phyloP scores from a whole-genome alignment of 2,329 filamentous ascomycete genomes.

The Pyricularia pennisetigena region DNA sequence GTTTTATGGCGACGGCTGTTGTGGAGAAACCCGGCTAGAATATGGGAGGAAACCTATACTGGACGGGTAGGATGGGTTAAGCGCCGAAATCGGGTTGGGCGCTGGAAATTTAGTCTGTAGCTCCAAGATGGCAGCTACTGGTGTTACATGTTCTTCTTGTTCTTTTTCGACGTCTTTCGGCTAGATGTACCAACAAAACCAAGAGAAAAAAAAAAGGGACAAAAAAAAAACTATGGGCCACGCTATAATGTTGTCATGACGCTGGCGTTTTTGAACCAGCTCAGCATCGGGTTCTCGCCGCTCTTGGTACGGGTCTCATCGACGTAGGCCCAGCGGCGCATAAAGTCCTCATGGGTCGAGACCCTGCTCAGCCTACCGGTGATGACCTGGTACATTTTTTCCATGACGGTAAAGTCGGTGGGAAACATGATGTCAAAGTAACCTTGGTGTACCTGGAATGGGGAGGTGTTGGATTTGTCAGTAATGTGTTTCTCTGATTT shows the following conservation, averaged over 20 bases:
- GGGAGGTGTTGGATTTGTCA: neutral
- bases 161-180: neutral
- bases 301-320: conserved; percentile 82
- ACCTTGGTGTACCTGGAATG: conserved; percentile 76
- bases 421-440: conserved; percentile 99
- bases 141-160: neutral
- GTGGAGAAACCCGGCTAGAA: neutral
- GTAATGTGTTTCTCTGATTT: too few species aligned
- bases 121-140: neutral
- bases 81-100: neutral
- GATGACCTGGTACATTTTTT: conserved; percentile 84
- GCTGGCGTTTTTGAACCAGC: conserved; percentile 92
- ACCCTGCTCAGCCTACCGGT: conserved; percentile 87
- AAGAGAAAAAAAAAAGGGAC: neutral
- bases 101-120: neutral
- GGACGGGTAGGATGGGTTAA: neutral
- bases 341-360: conserved; percentile 80
- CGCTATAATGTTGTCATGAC: conserved; percentile 75
- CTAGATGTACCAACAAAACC: neutral
- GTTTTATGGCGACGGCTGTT: neutral
- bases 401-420: conserved; percentile 84
- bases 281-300: conserved; percentile 87
- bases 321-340: conserved; percentile 79
- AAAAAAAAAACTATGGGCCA: neutral
- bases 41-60: neutral